These are phyloP conservation scores for Scheffersomyces lignosus DNA, from an alignment of 805 yeast species.

Conservation along the genomic window DNA sequence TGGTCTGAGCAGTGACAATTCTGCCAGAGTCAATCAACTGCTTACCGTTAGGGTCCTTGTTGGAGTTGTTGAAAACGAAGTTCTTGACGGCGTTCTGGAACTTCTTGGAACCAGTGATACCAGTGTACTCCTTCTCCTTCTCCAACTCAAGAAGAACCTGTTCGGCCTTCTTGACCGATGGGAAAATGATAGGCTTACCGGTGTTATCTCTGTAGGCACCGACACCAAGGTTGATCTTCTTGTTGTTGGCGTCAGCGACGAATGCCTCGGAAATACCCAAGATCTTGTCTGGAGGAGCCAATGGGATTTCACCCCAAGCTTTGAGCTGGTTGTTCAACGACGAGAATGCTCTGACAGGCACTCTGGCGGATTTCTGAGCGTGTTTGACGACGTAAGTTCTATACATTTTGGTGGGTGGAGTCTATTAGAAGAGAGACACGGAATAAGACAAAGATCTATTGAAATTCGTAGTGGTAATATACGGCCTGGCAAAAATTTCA, in stretches of 20 bases:
- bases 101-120: conserved; percentile 74
- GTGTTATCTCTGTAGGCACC: conserved; percentile 91
- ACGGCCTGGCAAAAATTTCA: neutral
- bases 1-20: conserved; percentile 81
- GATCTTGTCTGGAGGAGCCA: conserved; percentile 83
- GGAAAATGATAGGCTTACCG: conserved; percentile 89
- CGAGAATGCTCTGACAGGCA: conserved; percentile 7
- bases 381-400: neutral
- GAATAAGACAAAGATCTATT: neutral
- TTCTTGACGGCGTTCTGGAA: conserved; percentile 67
- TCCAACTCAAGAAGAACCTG: conserved; percentile 45
- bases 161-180: conserved; percentile 71
- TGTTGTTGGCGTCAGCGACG: conserved; percentile 60
- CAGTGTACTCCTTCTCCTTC: conserved; percentile 81
- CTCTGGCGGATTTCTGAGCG: conserved; percentile 1
- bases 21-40: conserved; percentile 59
- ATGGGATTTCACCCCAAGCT: conserved; percentile 34
- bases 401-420: neutral
- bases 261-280: conserved; percentile 76
- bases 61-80: conserved; percentile 66
- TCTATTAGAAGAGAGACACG: neutral
- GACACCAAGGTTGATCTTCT: conserved; percentile 68
- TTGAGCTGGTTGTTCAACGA: conserved; percentile 6
- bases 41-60: conserved; percentile 53
- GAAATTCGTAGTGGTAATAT: neutral